Evolutionary conservation across 179 eudicot genomes (phyloP), one percentile per base, ranked within the genome.

Genomic region (Vitellaria paradoxa): DNA sequence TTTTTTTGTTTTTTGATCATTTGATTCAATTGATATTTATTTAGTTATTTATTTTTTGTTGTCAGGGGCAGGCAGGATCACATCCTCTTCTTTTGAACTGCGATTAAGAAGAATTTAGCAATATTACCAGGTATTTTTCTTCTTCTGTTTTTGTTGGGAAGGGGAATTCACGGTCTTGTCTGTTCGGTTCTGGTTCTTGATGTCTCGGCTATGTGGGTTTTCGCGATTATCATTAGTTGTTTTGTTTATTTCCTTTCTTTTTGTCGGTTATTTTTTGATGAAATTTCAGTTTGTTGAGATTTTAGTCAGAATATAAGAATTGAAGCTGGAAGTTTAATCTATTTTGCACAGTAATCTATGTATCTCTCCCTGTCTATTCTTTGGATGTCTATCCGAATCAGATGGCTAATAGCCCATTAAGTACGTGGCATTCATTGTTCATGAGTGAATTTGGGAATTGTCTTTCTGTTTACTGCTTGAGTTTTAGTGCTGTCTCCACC

Each of bases 311-410:
- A 18, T 4, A n/a, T 26, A 49, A 40, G 63, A 59, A n/a, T 20
- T 72, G 65, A 65, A 65, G 68, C 47, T 65, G 68, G 56, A 73
- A 57, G 15, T 40, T 30, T 57, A 73, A 20, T 23, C 42, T 50
- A n/a, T 70, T 23, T 20, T 49, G 40, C 57, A 15, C 70, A 5
- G 13, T 24, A 30, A 30, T 30, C 37, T 1, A 30, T 30, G 40
- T 20, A 62, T 23, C 66, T 62, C 66, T 62, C 65, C 21, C 66
- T 15, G 9, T 42, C 21, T 66, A 30, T 30, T 30, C 37, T 30
- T 30, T 30, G 37, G 37, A 2, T 30, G 37, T 30, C 37, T 40
- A 66, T 42, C 20, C 37, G 18, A 65, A 15, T 30, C 37, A 65
- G 46, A n/a, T 18, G 18, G 14, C 37, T 45, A 4, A 13, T 24